Base-by-base conservation (phyloP, 2,329 filamentous ascomycete genomes). In the Colletotrichum sp. region DNA sequence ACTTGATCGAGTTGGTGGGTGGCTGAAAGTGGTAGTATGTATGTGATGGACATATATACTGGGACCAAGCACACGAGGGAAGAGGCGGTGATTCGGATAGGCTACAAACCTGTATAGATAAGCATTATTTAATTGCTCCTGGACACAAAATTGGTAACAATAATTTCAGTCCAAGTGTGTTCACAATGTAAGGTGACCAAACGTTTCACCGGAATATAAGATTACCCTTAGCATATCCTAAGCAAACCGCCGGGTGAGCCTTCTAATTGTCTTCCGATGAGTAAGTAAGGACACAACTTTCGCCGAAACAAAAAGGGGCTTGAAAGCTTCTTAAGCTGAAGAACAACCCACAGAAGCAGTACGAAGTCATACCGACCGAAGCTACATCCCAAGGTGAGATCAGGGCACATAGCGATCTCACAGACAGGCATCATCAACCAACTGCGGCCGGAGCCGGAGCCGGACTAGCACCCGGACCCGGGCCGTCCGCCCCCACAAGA, bases 381-480 rank as follows among this genome's bases (percentile, higher is more conserved):
- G n/a, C n/a, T 52, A 25, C 0, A 0, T 25, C 1, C 12, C 1
- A 52, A 13, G 4, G 1, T 7, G 11, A 22, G 11, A 49, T 22
- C 11, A 22, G 44, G 6, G 44, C 4, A 49, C n/a, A 49, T 8
- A 22, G 44, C 44, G n/a, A 52, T 22, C 44, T 52, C 44, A 25
- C 11, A 4, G n/a, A 52, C 12, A 52, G n/a, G 44, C 44, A 52
- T 13, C 44, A 52, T 52, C 8, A 49, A 49, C 19, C 39, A 49
- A 12, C 39, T 49, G 16, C 19, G 19, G 16, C 39, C 39, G 9
- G 39, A 49, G 39, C 39, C 39, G 39, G 39, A n/a, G 19, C 39
- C 39, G 39, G 39, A n/a, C 39, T n/a, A 49, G 39, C 5, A n/a
- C 9, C 9, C 19, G 19, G 9, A n/a, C 19, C 19, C 19, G 39